Evolutionary conservation across 257 asterid genomes (phyloP), one percentile per base, ranked within the genome.

Genomic region (Solanum ossicruentum): DNA sequence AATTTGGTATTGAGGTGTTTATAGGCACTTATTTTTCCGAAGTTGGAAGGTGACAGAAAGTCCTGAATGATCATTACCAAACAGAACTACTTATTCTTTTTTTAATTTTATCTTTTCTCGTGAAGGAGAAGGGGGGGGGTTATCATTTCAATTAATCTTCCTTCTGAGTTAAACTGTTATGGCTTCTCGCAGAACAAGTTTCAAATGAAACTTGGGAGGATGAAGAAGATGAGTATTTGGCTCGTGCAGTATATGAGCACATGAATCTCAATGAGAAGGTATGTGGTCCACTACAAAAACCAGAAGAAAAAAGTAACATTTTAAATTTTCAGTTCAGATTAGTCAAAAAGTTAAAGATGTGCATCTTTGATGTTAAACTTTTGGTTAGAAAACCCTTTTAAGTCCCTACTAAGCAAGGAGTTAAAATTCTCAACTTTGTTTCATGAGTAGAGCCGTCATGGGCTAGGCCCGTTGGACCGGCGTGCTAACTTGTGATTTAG

Each of bases 171-270:
- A 60, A 56, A 86, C 88, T 88, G 83, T 82, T 86, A 70, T 85
- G 86, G 81, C 84, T 85, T 81, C 75, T 88, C 82, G 90, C 94
- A 93, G 98, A 89, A 79, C 83, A 89, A 49, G 92, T 86, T 81
- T 82, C 11, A 67, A 71, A 83, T 85, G 54, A 52, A 77, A 87
- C 91, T 80, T 95, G 97, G 97, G 98, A 95, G 85, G 98, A 97
- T 85, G 98, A 93, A 88, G 97, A 96, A 92, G 98, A 97, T 66
- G 96, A 95, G 69, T 94, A 93, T 89, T 89, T 97, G 90, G 92
- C 99, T 85, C 92, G 88, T 84, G 86, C 90, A 81, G 96, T 94
- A 36, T 94, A 91, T 58, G 90, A 93, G 85, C 94, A 95, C 89
- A 94, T 97, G 98, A 94, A 91, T 85, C 95, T 97, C 80, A 92